Evolutionary conservation across 2,329 filamentous ascomycete genomes (phyloP).

Genomic region (Aureobasidium sp.): DNA sequence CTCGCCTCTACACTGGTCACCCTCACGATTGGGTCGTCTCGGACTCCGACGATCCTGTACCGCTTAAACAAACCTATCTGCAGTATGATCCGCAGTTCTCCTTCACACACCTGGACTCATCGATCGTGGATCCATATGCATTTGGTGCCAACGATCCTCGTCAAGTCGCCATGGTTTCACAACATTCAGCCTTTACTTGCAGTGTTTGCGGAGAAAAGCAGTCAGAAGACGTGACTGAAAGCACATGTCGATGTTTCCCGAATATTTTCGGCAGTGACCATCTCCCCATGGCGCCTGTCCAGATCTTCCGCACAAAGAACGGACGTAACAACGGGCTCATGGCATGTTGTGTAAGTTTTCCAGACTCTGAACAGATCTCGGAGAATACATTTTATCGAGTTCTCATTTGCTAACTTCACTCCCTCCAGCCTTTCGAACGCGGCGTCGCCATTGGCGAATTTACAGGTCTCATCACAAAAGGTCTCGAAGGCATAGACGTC

Average conservation of each 20-base stretch:
- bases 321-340: constrained; percentile 50
- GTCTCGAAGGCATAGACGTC: constrained; percentile 46
- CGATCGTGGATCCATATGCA: constrained; percentile 40
- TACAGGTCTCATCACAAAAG: constrained; percentile 48
- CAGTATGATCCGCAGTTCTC: constrained; percentile 42
- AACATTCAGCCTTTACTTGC: constrained; percentile 30
- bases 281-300: constrained; percentile 38
- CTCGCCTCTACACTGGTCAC: constrained; percentile 40
- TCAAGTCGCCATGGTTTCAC: constrained; percentile 20
- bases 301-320: constrained; percentile 46
- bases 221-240: constrained; percentile 43
- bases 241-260: constrained; percentile 48
- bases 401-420: too few relatives aligned
- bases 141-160: constrained; percentile 48
- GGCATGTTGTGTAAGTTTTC: constrained; percentile 29
- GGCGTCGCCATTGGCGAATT: constrained; percentile 50
- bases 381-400: too few relatives aligned
- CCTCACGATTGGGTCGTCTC: constrained; percentile 48
- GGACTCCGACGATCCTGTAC: constrained; percentile 38
- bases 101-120: constrained; percentile 45
- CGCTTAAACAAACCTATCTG: constrained; percentile 41
- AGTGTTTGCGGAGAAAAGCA: constrained; percentile 42
- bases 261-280: constrained; percentile 43
- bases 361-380: too few relatives aligned
- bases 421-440: constrained; percentile 38